Percentiles rank a stretch among this genome's conserved stretches.
These are phyloP conservation scores for Debaryomyces singareniensis DNA, from an alignment of 1,139 yeast genomes.

Conservation along the genomic window DNA sequence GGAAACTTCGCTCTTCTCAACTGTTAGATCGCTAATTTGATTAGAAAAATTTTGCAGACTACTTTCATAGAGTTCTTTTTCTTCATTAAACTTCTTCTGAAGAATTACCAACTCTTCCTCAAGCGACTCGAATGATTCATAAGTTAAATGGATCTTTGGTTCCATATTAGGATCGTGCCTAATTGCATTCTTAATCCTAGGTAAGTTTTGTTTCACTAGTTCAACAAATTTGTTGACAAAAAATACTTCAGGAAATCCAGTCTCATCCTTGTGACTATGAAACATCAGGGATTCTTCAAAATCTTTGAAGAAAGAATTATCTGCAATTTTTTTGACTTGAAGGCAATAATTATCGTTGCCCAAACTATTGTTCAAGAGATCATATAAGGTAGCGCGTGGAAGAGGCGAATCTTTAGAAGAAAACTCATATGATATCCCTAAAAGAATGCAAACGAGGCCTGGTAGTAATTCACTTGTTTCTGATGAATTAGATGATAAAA, in stretches of 20 bases:
- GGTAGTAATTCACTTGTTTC: constrained; percentile 59
- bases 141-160: constrained; percentile 62
- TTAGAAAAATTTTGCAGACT: too few relatives aligned
- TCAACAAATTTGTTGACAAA: constrained; percentile 61
- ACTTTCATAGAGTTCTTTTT: background rate
- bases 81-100: constrained; percentile 15
- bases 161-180: constrained; percentile 69
- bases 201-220: constrained; percentile 63
- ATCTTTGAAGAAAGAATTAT: constrained; percentile 47
- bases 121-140: constrained; percentile 63
- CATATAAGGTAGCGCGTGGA: constrained; percentile 56
- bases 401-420: constrained; percentile 68
- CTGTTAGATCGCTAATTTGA: constrained; percentile 23
- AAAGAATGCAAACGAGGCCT: constrained; percentile 65
- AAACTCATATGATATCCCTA: constrained; percentile 82
- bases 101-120: constrained; percentile 33
- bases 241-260: constrained; percentile 83
- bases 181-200: constrained; percentile 64
- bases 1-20: constrained; percentile 19
- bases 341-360: constrained; percentile 79
- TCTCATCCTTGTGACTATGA: constrained; percentile 46
- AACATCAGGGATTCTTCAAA: constrained; percentile 40
- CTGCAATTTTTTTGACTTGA: constrained; percentile 67
- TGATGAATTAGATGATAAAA: constrained; percentile 54
- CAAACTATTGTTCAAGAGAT: constrained; percentile 57